These are phyloP conservation scores for Candida schatavii DNA, from an alignment of 805 yeast genomes.

Conservation along the genomic window DNA sequence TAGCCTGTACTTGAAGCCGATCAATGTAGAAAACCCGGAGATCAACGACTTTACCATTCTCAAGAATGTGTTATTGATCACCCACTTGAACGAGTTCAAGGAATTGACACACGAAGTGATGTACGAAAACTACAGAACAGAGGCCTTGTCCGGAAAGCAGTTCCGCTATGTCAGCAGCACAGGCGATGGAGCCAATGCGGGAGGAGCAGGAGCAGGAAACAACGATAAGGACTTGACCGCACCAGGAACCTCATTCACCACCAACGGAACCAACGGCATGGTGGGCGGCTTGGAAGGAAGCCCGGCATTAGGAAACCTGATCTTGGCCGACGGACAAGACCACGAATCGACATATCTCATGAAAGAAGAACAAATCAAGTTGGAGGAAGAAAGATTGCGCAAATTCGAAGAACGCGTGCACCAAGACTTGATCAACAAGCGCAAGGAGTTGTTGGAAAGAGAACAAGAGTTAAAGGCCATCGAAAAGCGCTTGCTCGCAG, in stretches of 20 bases:
- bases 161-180: constrained; percentile 33
- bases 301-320: not conserved
- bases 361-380: constrained; percentile 85
- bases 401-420: constrained; percentile 88
- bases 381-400: constrained; percentile 84
- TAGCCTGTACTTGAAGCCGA: constrained; percentile 48
- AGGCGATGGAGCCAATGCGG: constrained; percentile 3
- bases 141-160: constrained; percentile 67
- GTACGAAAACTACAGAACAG: constrained; percentile 88
- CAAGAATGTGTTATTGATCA: constrained; percentile 74
- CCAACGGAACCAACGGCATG: constrained; percentile 1
- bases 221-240: not conserved
- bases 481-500: constrained; percentile 64
- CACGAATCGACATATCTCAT: constrained; percentile 35
- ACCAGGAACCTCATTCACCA: not conserved
- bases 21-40: constrained; percentile 68
- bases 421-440: constrained; percentile 74
- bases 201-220: no score
- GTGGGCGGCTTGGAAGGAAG: not conserved
- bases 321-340: constrained; percentile 6
- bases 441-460: constrained; percentile 78
- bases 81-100: constrained; percentile 84
- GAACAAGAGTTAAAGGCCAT: constrained; percentile 83
- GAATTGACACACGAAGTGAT: constrained; percentile 84
- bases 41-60: constrained; percentile 77